Base-by-base conservation (phyloP, 305 asterid species). In the Fraxinus xanthoxyloides region DNA sequence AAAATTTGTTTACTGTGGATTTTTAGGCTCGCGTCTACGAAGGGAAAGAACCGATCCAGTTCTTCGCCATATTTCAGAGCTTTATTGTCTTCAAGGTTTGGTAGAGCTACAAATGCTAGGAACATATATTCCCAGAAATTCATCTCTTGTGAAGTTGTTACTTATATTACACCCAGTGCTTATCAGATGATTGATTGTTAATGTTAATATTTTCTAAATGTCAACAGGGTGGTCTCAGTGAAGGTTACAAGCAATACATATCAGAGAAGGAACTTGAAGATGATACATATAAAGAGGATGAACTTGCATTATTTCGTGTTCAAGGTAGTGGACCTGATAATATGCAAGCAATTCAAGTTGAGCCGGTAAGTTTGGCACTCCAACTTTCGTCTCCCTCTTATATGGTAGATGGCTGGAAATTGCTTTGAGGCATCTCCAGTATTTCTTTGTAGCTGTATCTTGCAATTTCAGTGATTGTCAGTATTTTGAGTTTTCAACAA, bases 261-360 rank as follows among this genome's bases (percentile, higher is more conserved):
- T 81, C 93, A 35, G 92, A 89, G 84, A 92, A 93, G 81, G 98
- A 88, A 86, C 87, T 92, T 78, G 81, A 89, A 24, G 97, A 97
- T 80, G 94, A 95, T 83, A 97, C 98, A 69, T 97, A 93, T 82
- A n/a, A 87, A 56, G 93, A 87, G 75, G 97, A 95, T 74, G 98
- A 95, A 79, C 89, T 97, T 83, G 99, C 99, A 59, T 79, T 97
- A 79, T 97, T 97, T 86, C 93, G 98, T 67, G 89, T 95, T 87
- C 99, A 97, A 89, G 99, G 99, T 80, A 92, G 91, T 35, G 99
- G 99, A 72, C 99, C 99, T 35, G 99, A 97, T 35, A 92, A 95
- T 90, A 97, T 97, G 99, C 99, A 97, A 86, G 92, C 99, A 80
- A 93, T 97, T 87, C 99, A 97, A 95, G 98, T 97, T 87, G 98